Conservation (phyloP, 2,329 filamentous ascomycete species). For the Fusarium sp. region DNA sequence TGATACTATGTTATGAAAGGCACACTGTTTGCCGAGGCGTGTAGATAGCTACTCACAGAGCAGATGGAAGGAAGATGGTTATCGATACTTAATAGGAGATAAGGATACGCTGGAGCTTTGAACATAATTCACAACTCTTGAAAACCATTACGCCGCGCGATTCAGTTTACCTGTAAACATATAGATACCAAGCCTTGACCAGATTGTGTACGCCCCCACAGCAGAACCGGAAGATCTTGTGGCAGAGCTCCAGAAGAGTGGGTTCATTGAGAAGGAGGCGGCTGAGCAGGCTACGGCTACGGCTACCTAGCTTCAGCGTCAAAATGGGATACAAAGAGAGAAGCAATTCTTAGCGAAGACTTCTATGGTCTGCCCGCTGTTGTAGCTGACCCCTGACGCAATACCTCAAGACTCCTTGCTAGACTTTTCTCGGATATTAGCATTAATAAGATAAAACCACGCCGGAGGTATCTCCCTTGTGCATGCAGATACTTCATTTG, state of each 20-base stretch:
- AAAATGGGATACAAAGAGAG: too few relatives aligned
- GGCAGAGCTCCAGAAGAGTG: not conserved
- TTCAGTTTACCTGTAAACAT: not conserved
- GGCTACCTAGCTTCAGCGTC: too few relatives aligned
- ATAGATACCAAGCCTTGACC: too few relatives aligned
- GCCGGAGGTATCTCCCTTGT: too few relatives aligned
- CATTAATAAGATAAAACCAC: not conserved
- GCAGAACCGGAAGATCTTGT: not conserved
- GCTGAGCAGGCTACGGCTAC: not conserved
- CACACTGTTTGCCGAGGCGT: not conserved
- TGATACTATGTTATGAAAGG: not conserved
- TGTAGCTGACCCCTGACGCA: too few relatives aligned
- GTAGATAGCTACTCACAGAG: not conserved
- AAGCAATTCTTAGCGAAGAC: too few relatives aligned
- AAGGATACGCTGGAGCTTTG: not conserved
- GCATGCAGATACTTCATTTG: not conserved
- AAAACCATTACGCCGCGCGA: not conserved
- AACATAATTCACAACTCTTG: not conserved
- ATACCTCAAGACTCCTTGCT: too few relatives aligned
- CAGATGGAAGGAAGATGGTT: fast-evolving
- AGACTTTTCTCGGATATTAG: too few relatives aligned
- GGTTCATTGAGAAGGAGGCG: not conserved
- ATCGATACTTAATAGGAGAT: not conserved
- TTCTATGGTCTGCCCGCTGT: too few relatives aligned
- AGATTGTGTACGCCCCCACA: not conserved